These are phyloP conservation scores for Pythium graminicola DNA, from an alignment of 352 stramenopile species.

Conservation along the genomic window DNA sequence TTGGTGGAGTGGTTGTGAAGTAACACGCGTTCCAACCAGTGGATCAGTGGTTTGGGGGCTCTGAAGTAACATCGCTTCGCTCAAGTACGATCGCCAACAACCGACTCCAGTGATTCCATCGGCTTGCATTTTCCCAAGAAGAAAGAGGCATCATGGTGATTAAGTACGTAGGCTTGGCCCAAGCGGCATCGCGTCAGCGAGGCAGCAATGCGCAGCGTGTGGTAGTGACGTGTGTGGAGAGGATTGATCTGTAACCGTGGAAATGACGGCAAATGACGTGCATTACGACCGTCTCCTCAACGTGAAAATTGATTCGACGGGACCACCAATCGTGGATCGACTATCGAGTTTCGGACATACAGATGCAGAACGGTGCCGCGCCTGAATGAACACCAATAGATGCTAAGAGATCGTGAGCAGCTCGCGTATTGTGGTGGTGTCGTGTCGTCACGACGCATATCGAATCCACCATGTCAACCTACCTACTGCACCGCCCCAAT, in stretches of 20 bases:
- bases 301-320: too few species aligned
- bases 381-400: too few species aligned
- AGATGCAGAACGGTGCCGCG: neutral
- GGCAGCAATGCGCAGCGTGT: neutral
- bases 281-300: too few species aligned
- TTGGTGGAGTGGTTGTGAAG: conserved; percentile 26
- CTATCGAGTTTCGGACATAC: too few species aligned
- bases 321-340: too few species aligned
- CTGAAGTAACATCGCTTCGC: conserved; percentile 43
- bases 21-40: conserved; percentile 75
- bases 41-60: conserved; percentile 43
- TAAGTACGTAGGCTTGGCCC: conserved; percentile 59
- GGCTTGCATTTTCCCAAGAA: conserved; percentile 87
- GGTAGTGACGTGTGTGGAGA: neutral
- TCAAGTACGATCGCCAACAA: conserved; percentile 23
- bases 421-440: too few species aligned
- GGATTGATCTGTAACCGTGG: too few species aligned
- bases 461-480: too few species aligned
- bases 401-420: too few species aligned
- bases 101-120: conserved; percentile 49
- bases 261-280: too few species aligned
- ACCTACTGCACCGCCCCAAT: too few species aligned
- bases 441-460: too few species aligned
- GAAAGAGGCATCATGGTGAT: conserved; percentile 87
- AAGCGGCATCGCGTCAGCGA: neutral